Evolutionary conservation across 768 basidiomycete genomes (phyloP).

Genomic region (Auriscalpium microsporum): DNA sequence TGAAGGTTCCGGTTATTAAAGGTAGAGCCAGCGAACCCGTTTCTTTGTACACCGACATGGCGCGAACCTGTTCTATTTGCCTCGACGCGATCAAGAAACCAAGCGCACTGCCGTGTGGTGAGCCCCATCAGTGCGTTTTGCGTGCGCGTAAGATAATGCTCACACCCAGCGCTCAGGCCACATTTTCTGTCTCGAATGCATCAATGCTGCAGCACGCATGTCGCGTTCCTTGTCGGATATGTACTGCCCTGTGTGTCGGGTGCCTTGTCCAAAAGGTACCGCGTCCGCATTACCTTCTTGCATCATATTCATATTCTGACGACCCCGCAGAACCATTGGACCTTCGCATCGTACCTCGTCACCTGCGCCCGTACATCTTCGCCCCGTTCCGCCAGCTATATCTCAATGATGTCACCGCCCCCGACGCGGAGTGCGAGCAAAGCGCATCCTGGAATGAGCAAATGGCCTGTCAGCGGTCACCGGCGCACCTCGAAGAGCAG

Average conservation of each 20-base stretch:
- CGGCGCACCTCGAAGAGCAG: too few species aligned
- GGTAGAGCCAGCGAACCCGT: too few species aligned
- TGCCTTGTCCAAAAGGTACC: background rate
- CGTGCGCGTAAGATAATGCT: too few species aligned
- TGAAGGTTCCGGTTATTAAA: too few species aligned
- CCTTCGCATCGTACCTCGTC: constrained; percentile 5
- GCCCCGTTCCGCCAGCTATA: constrained; percentile 14
- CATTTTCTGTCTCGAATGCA: background rate
- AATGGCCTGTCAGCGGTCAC: too few species aligned
- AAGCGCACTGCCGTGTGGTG: constrained; percentile 11
- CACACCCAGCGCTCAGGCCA: background rate
- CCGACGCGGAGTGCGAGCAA: background rate
- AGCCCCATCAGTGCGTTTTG: background rate
- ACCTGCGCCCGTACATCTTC: constrained; percentile 9
- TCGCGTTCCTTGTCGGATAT: background rate
- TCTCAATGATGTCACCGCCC: background rate
- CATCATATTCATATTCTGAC: background rate
- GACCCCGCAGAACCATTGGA: constrained; percentile 2
- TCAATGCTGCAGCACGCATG: background rate
- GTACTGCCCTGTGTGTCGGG: background rate
- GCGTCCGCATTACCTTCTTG: background rate
- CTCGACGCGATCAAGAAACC: constrained; percentile 8
- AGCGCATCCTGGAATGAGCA: too few species aligned
- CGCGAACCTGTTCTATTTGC: constrained; percentile 7
- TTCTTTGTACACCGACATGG: too few species aligned